Evolutionary conservation across 331 rosid genomes (phyloP).

Genomic region (Quercus lobata): DNA sequence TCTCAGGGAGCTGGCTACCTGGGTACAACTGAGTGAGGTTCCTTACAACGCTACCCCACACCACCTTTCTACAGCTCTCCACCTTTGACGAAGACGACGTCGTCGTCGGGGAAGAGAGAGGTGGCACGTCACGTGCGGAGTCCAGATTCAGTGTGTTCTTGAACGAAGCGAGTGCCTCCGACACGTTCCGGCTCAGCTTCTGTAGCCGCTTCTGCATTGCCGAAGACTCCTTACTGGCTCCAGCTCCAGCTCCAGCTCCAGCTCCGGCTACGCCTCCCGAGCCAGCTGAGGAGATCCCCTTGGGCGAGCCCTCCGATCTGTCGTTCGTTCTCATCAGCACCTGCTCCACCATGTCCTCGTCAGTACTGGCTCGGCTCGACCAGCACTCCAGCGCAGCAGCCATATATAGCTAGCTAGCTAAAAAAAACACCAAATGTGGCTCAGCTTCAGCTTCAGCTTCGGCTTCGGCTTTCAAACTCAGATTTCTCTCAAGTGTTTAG

Average conservation of each 20-base stretch:
- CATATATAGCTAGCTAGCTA: slow-evolving; percentile 34
- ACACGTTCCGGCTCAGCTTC: slow-evolving; percentile 69
- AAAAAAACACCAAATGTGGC: slow-evolving; percentile 7
- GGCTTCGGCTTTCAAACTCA: neutral
- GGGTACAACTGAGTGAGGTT: slow-evolving; percentile 86
- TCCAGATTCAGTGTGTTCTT: slow-evolving; percentile 80
- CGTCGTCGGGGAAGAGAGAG: slow-evolving; percentile 27
- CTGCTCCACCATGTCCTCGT: slow-evolving; percentile 79
- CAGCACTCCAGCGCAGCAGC: slow-evolving; percentile 91
- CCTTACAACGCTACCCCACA: slow-evolving; percentile 80
- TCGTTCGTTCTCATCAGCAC: slow-evolving; percentile 72
- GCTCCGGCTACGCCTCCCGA: slow-evolving; percentile 16
- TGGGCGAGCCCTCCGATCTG: slow-evolving; percentile 59
- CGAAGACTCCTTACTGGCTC: slow-evolving; percentile 55
- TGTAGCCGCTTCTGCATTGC: slow-evolving; percentile 75
- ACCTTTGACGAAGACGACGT: slow-evolving; percentile 40
- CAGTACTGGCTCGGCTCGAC: slow-evolving; percentile 74
- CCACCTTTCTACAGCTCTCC: slow-evolving; percentile 56
- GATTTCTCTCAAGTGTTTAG: neutral
- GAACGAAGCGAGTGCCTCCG: slow-evolving; percentile 73
- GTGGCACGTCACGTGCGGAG: slow-evolving; percentile 35
- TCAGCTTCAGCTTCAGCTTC: neutral
- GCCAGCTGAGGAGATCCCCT: slow-evolving; percentile 39
- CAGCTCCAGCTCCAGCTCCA: neutral
- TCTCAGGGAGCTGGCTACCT: slow-evolving; percentile 91